Evolutionary conservation across 345 rosid species (phyloP).

Genomic region (Dimocarpus longan): DNA sequence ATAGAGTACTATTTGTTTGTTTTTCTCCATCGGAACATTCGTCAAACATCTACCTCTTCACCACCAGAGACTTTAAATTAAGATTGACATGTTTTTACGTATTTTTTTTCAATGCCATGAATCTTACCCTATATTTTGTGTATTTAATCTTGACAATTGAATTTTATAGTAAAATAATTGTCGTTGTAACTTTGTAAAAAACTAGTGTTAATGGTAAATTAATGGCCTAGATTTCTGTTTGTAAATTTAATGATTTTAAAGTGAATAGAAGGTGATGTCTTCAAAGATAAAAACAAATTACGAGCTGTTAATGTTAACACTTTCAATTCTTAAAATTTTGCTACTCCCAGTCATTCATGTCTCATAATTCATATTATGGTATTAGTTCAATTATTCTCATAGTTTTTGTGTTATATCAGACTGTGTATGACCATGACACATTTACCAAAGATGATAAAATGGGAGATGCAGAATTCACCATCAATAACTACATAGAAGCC

Average conservation of each 20-base stretch:
- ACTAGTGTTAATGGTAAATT: no score
- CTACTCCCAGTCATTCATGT: neutral
- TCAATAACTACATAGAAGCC: conserved; percentile 63
- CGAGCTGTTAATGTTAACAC: neutral
- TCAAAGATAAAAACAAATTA: neutral
- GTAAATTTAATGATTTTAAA: neutral
- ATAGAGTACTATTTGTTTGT: no score
- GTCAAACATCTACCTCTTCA: no score
- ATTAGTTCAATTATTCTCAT: neutral
- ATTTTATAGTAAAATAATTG: no score
- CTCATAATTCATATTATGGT: neutral
- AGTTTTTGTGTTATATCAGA: conserved; percentile 37
- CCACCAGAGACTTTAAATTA: no score
- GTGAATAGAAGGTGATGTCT: neutral
- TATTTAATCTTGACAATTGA: no score
- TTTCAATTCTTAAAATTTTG: neutral
- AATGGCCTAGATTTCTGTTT: no score
- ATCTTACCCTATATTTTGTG: no score
- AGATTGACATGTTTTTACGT: no score
- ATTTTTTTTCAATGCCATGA: no score
- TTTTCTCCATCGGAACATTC: no score
- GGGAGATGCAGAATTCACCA: conserved; percentile 90
- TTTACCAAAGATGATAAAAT: conserved; percentile 87
- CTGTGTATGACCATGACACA: conserved; percentile 83
- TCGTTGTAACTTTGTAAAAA: no score